These are phyloP conservation scores for Ceratonia siliqua DNA, from an alignment of 306 rosid genomes.

Conservation along the genomic window DNA sequence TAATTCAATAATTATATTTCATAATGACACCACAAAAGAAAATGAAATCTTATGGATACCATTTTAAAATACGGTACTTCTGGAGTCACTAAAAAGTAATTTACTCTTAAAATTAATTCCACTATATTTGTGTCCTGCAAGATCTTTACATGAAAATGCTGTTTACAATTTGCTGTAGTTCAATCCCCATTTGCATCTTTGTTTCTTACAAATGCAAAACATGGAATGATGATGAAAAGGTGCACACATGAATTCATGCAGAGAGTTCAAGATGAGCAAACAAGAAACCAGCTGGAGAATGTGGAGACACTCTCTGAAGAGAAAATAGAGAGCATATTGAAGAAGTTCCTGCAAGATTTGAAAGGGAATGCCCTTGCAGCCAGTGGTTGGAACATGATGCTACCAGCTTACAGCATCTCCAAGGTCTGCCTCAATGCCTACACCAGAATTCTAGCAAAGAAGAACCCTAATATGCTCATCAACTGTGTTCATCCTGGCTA, in stretches of 20 bases:
- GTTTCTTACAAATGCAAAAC: too few species aligned
- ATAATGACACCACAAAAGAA: too few species aligned
- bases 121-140: too few species aligned
- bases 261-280: slow-evolving; percentile 55
- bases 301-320: slow-evolving; percentile 47
- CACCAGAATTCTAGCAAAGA: slow-evolving; percentile 58
- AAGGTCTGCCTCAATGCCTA: slow-evolving; percentile 55
- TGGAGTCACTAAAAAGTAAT: too few species aligned
- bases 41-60: too few species aligned
- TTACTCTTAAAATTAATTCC: too few species aligned
- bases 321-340: slow-evolving; percentile 51
- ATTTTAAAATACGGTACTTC: too few species aligned
- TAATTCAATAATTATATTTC: too few species aligned
- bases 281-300: slow-evolving; percentile 47
- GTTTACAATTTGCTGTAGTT: too few species aligned
- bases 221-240: background rate
- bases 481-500: slow-evolving; percentile 70
- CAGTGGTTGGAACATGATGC: slow-evolving; percentile 63
- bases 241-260: slow-evolving; percentile 31
- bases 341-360: slow-evolving; percentile 43
- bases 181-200: too few species aligned
- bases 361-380: slow-evolving; percentile 50
- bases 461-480: slow-evolving; percentile 46
- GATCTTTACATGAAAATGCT: too few species aligned
- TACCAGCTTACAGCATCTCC: slow-evolving; percentile 60